phyloP scores from a whole-genome alignment of 2,329 filamentous ascomycete species.

The Calcarisporium arbuscula region DNA sequence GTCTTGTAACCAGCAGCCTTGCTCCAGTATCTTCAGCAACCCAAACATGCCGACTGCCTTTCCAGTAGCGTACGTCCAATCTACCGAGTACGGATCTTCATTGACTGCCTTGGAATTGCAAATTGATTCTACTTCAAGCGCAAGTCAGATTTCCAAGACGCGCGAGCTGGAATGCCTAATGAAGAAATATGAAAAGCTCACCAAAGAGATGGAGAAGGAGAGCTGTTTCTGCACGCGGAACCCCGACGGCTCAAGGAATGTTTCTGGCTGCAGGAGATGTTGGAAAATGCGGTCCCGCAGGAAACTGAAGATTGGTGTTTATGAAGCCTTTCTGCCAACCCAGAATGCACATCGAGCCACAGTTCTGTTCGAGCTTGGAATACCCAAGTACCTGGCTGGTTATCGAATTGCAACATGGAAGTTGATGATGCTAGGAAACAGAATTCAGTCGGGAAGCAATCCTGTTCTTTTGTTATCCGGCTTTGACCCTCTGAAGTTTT shows the following conservation, averaged over 20 bases:
- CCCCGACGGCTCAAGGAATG: neutral
- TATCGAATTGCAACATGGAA: constrained; percentile 15
- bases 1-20: neutral
- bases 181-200: constrained; percentile 12
- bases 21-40: constrained; percentile 1
- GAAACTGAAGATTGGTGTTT: constrained; percentile 10
- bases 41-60: neutral
- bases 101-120: neutral
- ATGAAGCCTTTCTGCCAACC: constrained; percentile 20
- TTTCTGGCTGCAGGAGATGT: constrained; percentile 12
- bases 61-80: constrained; percentile 1
- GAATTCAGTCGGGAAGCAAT: too few species aligned
- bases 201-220: constrained; percentile 4
- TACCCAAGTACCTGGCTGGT: constrained; percentile 36
- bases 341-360: constrained; percentile 20
- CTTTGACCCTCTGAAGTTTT: too few species aligned
- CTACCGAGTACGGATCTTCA: neutral
- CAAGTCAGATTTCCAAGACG: constrained; percentile 1
- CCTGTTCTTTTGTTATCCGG: too few species aligned
- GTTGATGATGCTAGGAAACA: too few species aligned
- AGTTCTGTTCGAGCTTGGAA: constrained; percentile 43
- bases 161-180: constrained; percentile 1
- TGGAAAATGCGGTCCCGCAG: constrained; percentile 9
- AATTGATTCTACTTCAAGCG: neutral
- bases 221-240: constrained; percentile 12